A percentile compares a stretch with the other conserved stretches of the same genome.
Conservation (phyloP, 1,284 basidiomycete genomes). For the Trichosporon coremiiforme region DNA sequence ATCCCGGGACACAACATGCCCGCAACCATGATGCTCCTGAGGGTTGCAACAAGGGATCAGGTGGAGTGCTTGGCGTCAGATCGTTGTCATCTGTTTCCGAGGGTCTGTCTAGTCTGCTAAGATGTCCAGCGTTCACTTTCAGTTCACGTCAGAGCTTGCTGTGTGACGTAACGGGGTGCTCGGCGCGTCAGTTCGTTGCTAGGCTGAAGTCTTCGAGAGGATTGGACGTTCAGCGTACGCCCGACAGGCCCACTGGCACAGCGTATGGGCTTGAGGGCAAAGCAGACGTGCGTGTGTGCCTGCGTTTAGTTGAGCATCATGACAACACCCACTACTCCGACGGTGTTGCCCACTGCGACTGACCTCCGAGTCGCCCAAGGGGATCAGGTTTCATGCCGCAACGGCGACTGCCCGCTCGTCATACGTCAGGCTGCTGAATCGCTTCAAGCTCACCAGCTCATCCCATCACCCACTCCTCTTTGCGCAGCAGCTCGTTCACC, state of each 20-base stretch:
- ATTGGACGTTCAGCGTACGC: too few relatives aligned
- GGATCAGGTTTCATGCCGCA: conserved; percentile 2
- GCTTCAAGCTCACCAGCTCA: neutral
- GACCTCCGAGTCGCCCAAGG: neutral
- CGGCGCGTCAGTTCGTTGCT: neutral
- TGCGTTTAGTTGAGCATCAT: too few relatives aligned
- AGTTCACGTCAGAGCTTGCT: neutral
- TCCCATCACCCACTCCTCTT: neutral
- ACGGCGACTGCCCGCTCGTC: neutral
- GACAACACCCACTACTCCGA: neutral
- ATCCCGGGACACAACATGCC: too few relatives aligned
- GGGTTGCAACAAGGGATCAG: neutral
- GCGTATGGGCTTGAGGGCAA: neutral
- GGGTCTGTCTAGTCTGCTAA: neutral
- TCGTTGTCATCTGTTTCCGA: neutral
- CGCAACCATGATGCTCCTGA: neutral
- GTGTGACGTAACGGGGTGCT: conserved; percentile 6
- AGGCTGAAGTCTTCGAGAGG: neutral
- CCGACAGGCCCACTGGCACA: too few relatives aligned
- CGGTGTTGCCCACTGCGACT: neutral
- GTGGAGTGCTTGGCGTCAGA: conserved; percentile 10
- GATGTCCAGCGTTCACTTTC: neutral
- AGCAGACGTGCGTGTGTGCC: conserved; percentile 4
- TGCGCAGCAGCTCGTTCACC: neutral
- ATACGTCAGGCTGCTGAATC: neutral